Evolutionary conservation across 2,329 filamentous ascomycete species (phyloP).

Genomic region (Aspergillus pseudoterreus): DNA sequence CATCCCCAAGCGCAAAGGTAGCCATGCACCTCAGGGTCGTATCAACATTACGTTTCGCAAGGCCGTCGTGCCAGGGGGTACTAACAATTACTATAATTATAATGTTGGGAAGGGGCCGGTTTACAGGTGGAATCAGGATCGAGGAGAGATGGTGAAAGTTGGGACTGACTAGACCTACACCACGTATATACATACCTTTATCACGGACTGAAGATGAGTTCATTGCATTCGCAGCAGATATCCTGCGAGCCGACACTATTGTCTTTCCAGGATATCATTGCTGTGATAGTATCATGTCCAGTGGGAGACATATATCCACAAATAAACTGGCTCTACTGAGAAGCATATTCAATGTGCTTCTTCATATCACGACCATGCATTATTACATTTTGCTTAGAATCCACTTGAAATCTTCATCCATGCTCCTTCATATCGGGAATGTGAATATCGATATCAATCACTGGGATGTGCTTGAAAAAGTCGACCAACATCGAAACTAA

Average conservation of each 20-base stretch:
- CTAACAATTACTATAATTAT: conserved; percentile 80
- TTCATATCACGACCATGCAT: no score
- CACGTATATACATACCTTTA: no score
- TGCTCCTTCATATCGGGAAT: not conserved
- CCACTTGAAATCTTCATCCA: not conserved
- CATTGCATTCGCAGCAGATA: no score
- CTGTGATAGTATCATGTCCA: no score
- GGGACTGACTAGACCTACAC: not conserved
- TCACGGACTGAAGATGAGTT: no score
- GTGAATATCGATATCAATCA: not conserved
- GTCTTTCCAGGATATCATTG: no score
- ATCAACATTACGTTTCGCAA: conserved; percentile 77
- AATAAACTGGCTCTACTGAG: no score
- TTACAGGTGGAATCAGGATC: conserved; percentile 62
- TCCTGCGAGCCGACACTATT: no score
- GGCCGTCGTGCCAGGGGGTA: conserved; percentile 67
- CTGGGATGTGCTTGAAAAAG: not conserved
- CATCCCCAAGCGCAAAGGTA: conserved; percentile 69
- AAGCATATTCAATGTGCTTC: no score
- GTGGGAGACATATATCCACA: no score
- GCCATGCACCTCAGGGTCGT: conserved; percentile 50
- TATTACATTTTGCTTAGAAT: not conserved
- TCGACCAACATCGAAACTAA: not conserved
- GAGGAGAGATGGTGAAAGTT: conserved; percentile 17
- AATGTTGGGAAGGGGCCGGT: conserved; percentile 69